phyloP scores from a whole-genome alignment of 352 stramenopile species.

The Globisporangium spiculum region DNA sequence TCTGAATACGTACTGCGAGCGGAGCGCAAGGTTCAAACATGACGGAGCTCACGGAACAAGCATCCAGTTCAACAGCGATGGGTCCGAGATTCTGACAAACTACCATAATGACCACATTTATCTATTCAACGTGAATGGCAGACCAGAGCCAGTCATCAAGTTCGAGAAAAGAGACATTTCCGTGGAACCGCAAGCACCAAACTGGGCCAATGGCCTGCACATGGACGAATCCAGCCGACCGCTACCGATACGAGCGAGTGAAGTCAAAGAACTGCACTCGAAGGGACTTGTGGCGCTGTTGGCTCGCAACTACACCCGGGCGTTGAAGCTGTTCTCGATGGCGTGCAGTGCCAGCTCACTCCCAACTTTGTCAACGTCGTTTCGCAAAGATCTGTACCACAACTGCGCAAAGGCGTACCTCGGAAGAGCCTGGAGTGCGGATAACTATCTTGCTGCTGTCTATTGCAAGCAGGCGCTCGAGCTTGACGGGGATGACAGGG shows the following conservation, averaged over 20 bases:
- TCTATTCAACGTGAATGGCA: constrained; percentile 54
- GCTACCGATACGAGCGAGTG: constrained; percentile 6
- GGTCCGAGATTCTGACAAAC: constrained; percentile 65
- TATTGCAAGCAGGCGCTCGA: constrained; percentile 67
- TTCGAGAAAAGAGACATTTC: constrained; percentile 19
- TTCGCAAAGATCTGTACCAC: constrained; percentile 58
- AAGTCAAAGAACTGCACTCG: constrained; percentile 27
- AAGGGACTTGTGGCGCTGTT: constrained; percentile 30
- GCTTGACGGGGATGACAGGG: constrained; percentile 41
- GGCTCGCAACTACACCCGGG: constrained; percentile 29
- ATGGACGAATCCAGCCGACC: constrained; percentile 18
- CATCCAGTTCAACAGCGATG: constrained; percentile 76
- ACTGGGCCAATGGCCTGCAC: constrained; percentile 36
- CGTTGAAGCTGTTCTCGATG: constrained; percentile 37
- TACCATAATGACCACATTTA: constrained; percentile 89
- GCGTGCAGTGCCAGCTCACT: constrained; percentile 27
- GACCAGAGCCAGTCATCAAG: constrained; percentile 14
- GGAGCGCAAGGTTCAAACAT: constrained; percentile 35
- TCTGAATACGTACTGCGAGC: constrained; percentile 50
- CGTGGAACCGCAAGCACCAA: constrained; percentile 13
- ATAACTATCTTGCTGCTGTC: constrained; percentile 56
- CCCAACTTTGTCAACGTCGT: constrained; percentile 23
- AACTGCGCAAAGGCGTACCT: constrained; percentile 66
- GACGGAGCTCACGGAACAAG: constrained; percentile 72
- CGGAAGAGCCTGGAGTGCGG: constrained; percentile 56